These are phyloP conservation scores for Monilinia laxa DNA, from an alignment of 2,329 filamentous ascomycete species.

Conservation along the genomic window DNA sequence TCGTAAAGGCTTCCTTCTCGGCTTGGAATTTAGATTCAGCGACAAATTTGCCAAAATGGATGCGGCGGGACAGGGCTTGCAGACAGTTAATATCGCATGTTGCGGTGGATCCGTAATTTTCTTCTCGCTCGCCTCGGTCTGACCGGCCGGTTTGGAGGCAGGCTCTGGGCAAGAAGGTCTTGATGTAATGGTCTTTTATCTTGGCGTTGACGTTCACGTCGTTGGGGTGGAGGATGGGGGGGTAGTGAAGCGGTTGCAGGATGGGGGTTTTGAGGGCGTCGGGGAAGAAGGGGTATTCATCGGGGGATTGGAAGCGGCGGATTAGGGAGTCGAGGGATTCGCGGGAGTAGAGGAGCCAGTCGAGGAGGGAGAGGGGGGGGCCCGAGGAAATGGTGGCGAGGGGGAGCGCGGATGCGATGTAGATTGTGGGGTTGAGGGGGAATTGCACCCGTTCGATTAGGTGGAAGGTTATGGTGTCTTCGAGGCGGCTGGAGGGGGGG, in stretches of 20 bases:
- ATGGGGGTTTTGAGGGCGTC: conserved; percentile 75
- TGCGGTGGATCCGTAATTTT: conserved; percentile 93
- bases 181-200: conserved; percentile 83
- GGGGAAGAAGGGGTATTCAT: conserved; percentile 97
- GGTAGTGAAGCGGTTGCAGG: conserved; percentile 85
- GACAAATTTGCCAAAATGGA: conserved; percentile 98
- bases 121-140: conserved; percentile 80
- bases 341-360: conserved; percentile 90
- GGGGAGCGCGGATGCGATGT: conserved; percentile 73
- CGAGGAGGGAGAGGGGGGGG: conserved; percentile 70
- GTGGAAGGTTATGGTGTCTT: conserved; percentile 97
- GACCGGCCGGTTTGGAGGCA: conserved; percentile 75
- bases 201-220: conserved; percentile 84
- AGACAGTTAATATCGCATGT: conserved; percentile 88
- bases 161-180: conserved; percentile 77
- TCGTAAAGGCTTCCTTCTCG: conserved; percentile 76
- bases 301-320: conserved; percentile 90
- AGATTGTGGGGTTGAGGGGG: conserved; percentile 85
- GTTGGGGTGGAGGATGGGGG: conserved; percentile 82
- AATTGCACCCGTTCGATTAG: conserved; percentile 98
- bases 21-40: conserved; percentile 92
- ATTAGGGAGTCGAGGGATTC: conserved; percentile 90
- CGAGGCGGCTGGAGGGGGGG: conserved; percentile 67
- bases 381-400: conserved; percentile 62
- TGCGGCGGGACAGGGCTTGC: conserved; percentile 83